phyloP scores from a whole-genome alignment of 1,284 basidiomycete species.

The Apiotrichum mycotoxinovorans region DNA sequence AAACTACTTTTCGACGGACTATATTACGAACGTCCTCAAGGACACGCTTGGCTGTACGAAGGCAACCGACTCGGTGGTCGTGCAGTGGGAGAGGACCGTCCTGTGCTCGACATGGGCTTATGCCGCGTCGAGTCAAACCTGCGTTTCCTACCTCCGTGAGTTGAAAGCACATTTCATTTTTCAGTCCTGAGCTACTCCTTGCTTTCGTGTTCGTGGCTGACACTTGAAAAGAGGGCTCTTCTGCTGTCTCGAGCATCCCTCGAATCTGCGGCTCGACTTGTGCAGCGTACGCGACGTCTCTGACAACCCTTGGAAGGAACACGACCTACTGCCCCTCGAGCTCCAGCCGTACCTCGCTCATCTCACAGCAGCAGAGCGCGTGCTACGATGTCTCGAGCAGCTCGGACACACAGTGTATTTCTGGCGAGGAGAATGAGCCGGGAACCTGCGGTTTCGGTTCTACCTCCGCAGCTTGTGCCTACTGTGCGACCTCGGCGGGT shows the following conservation, averaged over 20 bases:
- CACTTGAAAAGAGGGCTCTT: not conserved
- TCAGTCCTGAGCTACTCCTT: no score
- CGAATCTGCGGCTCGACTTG: conserved; percentile 46
- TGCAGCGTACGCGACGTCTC: conserved; percentile 34
- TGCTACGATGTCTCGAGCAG: conserved; percentile 49
- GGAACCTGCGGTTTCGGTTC: conserved; percentile 52
- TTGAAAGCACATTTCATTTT: no score
- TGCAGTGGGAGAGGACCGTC: conserved; percentile 43
- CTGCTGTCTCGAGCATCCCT: conserved; percentile 31
- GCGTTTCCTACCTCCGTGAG: conserved; percentile 35
- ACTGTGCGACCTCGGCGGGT: conserved; percentile 32
- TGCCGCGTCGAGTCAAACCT: conserved; percentile 26
- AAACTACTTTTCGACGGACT: conserved; percentile 47
- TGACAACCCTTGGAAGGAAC: conserved; percentile 26
- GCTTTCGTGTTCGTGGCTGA: not conserved
- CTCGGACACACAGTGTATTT: conserved; percentile 45
- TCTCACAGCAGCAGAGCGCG: conserved; percentile 45
- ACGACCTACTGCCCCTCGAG: conserved; percentile 31
- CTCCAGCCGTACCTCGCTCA: conserved; percentile 10
- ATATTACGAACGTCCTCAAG: conserved; percentile 32
- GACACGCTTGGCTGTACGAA: conserved; percentile 43
- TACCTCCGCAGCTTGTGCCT: conserved; percentile 47
- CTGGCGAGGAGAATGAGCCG: conserved; percentile 46
- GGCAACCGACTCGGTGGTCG: conserved; percentile 22
- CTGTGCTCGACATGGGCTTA: conserved; percentile 44